Conservation (phyloP, 495 filamentous ascomycete genomes). For the Cairneyella variabilis region DNA sequence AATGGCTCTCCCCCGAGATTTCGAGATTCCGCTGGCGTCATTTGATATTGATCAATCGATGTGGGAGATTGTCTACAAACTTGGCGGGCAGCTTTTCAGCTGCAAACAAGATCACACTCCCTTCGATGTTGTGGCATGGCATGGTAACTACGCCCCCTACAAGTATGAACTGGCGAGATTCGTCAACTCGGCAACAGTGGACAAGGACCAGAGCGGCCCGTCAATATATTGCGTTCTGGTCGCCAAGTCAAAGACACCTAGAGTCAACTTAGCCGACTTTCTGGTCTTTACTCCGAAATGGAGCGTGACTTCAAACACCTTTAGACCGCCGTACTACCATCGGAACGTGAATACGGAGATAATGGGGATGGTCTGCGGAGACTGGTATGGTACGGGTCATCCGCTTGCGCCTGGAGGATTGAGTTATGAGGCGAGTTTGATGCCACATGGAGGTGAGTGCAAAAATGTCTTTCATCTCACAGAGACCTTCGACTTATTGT, state of each 20-base stretch:
- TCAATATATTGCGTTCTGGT: conserved; percentile 78
- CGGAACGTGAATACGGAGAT: conserved; percentile 64
- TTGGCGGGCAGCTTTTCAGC: conserved; percentile 49
- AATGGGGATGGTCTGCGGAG: conserved; percentile 43
- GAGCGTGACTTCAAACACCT: conserved; percentile 49
- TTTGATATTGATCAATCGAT: conserved; percentile 47
- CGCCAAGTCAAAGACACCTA: conserved; percentile 51
- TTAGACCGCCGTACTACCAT: conserved; percentile 58
- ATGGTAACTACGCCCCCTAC: conserved; percentile 75
- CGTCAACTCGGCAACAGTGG: conserved; percentile 69
- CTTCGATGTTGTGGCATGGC: conserved; percentile 83
- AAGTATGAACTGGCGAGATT: conserved; percentile 84
- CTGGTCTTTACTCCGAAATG: conserved; percentile 81
- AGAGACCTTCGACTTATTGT: too few relatives aligned
- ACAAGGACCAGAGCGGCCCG: conserved; percentile 77
- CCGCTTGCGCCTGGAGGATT: too few relatives aligned
- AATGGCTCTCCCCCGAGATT: conserved; percentile 68
- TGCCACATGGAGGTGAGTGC: too few relatives aligned
- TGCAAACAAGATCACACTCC: conserved; percentile 67
- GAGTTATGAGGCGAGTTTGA: too few relatives aligned
- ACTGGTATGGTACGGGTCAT: too few relatives aligned
- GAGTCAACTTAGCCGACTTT: conserved; percentile 75
- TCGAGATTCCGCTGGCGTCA: conserved; percentile 60
- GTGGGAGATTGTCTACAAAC: conserved; percentile 49
- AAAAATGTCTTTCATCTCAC: too few relatives aligned